Percentiles rank a stretch among this genome's conserved stretches.
Conservation (phyloP, 2,329 filamentous ascomycete species). For the Penicillium sp. region DNA sequence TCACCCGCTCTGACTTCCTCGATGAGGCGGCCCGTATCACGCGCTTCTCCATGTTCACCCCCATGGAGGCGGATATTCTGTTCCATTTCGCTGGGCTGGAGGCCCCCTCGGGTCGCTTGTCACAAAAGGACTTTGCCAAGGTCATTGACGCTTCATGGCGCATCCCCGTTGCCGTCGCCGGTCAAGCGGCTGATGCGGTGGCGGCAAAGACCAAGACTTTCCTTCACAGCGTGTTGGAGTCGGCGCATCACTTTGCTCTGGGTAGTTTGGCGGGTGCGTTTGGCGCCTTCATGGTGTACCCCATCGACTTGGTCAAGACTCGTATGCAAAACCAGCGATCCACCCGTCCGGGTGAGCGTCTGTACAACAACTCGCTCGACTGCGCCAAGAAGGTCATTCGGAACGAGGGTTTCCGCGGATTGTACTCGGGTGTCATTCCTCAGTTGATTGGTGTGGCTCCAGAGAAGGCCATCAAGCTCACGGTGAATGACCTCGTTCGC, state of each 20-base stretch:
- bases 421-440: conserved; percentile 92
- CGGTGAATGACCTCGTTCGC: conserved; percentile 90
- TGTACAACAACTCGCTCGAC: conserved; percentile 97
- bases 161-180: conserved; percentile 53
- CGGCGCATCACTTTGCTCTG: conserved; percentile 81
- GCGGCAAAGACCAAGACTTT: conserved; percentile 52
- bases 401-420: conserved; percentile 81
- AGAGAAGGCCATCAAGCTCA: conserved; percentile 98
- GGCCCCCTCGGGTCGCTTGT: conserved; percentile 77
- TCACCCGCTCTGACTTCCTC: conserved; percentile 87
- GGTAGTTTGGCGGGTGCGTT: conserved; percentile 91
- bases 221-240: conserved; percentile 63
- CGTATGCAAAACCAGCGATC: conserved; percentile 95
- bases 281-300: conserved; percentile 98
- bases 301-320: conserved; percentile 97
- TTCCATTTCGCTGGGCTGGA: conserved; percentile 97
- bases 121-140: conserved; percentile 81
- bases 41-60: conserved; percentile 91
- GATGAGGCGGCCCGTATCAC: conserved; percentile 88
- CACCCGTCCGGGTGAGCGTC: conserved; percentile 70
- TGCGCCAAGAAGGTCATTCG: conserved; percentile 88
- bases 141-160: conserved; percentile 93
- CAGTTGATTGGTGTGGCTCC: conserved; percentile 97
- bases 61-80: conserved; percentile 97
- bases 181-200: conserved; percentile 40